A percentile compares a stretch with the other conserved stretches of the same genome.
Evolutionary conservation across 2,329 filamentous ascomycete species (phyloP).

Genomic region (Claviceps cyperi): DNA sequence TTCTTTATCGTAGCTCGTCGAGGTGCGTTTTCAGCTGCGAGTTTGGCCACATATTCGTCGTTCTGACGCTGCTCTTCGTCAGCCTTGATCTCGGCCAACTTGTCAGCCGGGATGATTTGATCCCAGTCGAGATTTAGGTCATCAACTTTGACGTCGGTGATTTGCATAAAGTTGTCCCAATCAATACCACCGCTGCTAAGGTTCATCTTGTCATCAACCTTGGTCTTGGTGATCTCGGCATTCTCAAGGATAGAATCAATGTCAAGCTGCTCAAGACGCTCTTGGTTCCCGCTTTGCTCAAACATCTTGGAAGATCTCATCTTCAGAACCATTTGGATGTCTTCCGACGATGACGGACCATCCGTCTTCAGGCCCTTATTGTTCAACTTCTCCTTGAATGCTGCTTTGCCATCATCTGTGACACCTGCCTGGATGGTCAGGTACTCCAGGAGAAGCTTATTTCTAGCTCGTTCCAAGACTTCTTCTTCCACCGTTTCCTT

Average conservation of each 20-base stretch:
- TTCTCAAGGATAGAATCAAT: constrained; percentile 96
- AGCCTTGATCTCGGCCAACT: constrained; percentile 76
- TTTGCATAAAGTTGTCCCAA: constrained; percentile 92
- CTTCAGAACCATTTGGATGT: constrained; percentile 93
- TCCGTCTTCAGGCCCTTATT: constrained; percentile 61
- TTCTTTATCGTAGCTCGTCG: constrained; percentile 54
- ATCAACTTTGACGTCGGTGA: constrained; percentile 94
- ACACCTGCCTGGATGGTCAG: constrained; percentile 95
- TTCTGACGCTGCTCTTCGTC: constrained; percentile 77
- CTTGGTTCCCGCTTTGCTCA: constrained; percentile 90
- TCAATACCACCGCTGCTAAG: constrained; percentile 76
- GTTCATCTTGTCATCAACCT: constrained; percentile 80
- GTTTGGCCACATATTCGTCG: constrained; percentile 65
- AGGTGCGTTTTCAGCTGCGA: constrained; percentile 75
- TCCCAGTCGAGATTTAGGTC: constrained; percentile 76
- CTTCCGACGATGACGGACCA: constrained; percentile 80
- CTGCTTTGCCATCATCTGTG: constrained; percentile 84
- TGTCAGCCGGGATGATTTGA: constrained; percentile 90
- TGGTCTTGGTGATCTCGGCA: constrained; percentile 91
- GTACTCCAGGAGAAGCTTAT: constrained; percentile 95
- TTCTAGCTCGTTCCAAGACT: constrained; percentile 85
- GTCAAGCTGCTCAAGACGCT: constrained; percentile 90
- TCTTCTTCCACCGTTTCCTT: constrained; percentile 99
- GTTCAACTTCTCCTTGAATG: constrained; percentile 57
- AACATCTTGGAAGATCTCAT: constrained; percentile 99